A percentile compares a stretch with the other conserved stretches of the same genome.
Conservation (phyloP, 2,329 filamentous ascomycete species). For the Alternaria sp. region DNA sequence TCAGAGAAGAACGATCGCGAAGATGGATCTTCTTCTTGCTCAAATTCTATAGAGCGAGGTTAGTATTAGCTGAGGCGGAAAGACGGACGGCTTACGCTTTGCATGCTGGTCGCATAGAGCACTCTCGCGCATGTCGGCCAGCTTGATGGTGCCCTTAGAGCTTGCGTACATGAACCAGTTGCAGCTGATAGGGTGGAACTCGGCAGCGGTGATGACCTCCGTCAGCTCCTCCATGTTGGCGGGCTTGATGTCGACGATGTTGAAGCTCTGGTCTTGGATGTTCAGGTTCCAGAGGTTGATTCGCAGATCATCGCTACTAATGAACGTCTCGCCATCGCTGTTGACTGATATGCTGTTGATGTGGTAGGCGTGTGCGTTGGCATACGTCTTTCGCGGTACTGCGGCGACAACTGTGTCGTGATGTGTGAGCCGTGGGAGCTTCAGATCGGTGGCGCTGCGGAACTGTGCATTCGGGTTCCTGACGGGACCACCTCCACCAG, state of each 20-base stretch:
- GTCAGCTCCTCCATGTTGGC: constrained; percentile 99
- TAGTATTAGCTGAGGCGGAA: not conserved
- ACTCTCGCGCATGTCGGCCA: constrained; percentile 97
- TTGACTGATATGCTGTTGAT: constrained; percentile 99
- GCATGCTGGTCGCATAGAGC: constrained; percentile 94
- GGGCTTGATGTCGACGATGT: constrained; percentile 99
- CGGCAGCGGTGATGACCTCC: constrained; percentile 96
- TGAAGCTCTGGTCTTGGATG: constrained; percentile 99
- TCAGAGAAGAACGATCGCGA: constrained; percentile 99
- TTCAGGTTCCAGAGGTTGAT: constrained; percentile 99
- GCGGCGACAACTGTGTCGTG: constrained; percentile 98
- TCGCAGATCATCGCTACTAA: constrained; percentile 95
- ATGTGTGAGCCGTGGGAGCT: constrained; percentile 93
- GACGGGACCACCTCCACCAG: constrained; percentile 78
- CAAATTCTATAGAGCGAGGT: constrained; percentile 73
- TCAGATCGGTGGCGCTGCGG: constrained; percentile 80
- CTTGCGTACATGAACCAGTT: constrained; percentile 99
- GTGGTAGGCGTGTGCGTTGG: constrained; percentile 98
- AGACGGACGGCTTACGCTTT: constrained; percentile 74
- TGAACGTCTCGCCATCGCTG: constrained; percentile 98
- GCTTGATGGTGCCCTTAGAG: constrained; percentile 97
- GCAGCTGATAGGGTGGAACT: constrained; percentile 96
- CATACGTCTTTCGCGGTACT: constrained; percentile 93
- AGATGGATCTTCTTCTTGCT: constrained; percentile 96
- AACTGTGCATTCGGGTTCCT: constrained; percentile 78